Conservation (phyloP, 257 asterid species). For the Rhazya stricta region DNA sequence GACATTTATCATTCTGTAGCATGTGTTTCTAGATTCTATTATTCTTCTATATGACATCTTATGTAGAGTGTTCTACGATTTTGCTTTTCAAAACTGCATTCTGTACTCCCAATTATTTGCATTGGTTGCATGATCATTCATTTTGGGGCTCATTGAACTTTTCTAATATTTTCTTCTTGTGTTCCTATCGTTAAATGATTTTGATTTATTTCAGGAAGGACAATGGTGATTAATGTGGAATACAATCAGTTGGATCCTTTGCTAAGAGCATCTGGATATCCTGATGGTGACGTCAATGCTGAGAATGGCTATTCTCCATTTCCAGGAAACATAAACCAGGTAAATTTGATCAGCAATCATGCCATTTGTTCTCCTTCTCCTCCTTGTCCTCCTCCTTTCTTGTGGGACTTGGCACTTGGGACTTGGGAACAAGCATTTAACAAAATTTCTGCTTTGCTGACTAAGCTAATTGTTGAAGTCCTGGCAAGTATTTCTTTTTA, state of each 20-base stretch:
- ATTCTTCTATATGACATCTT: neutral
- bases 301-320: constrained; percentile 96
- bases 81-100: neutral
- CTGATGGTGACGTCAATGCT: constrained; percentile 91
- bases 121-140: neutral
- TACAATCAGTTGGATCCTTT: constrained; percentile 98
- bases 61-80: neutral
- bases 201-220: constrained; percentile 52
- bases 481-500: neutral
- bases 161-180: neutral
- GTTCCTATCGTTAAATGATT: neutral
- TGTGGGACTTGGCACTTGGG: neutral
- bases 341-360: constrained; percentile 24
- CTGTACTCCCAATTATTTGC: neutral
- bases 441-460: neutral
- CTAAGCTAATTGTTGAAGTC: neutral
- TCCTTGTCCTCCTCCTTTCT: constrained; percentile 10
- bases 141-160: neutral
- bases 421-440: neutral
- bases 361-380: constrained; percentile 14
- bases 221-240: constrained; percentile 99
- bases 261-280: constrained; percentile 86
- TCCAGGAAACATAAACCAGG: constrained; percentile 99
- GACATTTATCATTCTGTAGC: neutral
- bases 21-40: neutral